These are phyloP conservation scores for Neonectria punicea DNA, from an alignment of 2,329 filamentous ascomycete genomes.

Conservation along the genomic window DNA sequence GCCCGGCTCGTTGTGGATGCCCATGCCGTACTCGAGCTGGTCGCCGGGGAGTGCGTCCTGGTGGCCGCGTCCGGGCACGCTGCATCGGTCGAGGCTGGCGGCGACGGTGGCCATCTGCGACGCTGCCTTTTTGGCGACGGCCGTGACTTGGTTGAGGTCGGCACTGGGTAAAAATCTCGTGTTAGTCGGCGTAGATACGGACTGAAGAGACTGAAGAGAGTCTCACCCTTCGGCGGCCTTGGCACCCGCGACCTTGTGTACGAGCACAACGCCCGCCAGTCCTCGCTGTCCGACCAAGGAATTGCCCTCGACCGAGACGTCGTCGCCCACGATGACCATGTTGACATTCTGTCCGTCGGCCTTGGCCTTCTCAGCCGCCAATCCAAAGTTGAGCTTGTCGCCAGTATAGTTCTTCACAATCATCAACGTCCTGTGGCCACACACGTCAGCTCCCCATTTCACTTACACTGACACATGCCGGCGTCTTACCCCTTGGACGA, in stretches of 20 bases:
- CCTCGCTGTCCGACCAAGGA: constrained; percentile 38
- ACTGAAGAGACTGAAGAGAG: neutral
- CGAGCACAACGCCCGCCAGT: constrained; percentile 38
- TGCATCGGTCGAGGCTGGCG: constrained; percentile 39
- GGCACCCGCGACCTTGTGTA: constrained; percentile 40
- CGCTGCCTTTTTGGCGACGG: constrained; percentile 30
- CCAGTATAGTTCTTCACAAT: constrained; percentile 45
- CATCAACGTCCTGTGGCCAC: constrained; percentile 27
- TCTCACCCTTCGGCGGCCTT: constrained; percentile 37
- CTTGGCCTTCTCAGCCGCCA: constrained; percentile 45
- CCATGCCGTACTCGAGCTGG: constrained; percentile 41
- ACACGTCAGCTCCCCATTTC: constrained; percentile 4
- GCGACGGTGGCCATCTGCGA: constrained; percentile 41
- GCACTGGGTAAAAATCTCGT: constrained; percentile 16
- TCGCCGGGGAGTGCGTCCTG: constrained; percentile 34
- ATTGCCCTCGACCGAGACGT: constrained; percentile 40
- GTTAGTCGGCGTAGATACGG: constrained; percentile 10
- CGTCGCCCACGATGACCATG: constrained; percentile 40
- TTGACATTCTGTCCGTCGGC: constrained; percentile 36
- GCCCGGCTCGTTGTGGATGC: constrained; percentile 42
- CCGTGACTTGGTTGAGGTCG: constrained; percentile 31
- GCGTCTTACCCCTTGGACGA: constrained; percentile 32
- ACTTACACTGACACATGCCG: neutral
- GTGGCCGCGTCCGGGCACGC: constrained; percentile 33
- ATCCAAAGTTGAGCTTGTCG: constrained; percentile 44